phyloP scores from a whole-genome alignment of 306 rosid genomes.

The Vigna mungo region DNA sequence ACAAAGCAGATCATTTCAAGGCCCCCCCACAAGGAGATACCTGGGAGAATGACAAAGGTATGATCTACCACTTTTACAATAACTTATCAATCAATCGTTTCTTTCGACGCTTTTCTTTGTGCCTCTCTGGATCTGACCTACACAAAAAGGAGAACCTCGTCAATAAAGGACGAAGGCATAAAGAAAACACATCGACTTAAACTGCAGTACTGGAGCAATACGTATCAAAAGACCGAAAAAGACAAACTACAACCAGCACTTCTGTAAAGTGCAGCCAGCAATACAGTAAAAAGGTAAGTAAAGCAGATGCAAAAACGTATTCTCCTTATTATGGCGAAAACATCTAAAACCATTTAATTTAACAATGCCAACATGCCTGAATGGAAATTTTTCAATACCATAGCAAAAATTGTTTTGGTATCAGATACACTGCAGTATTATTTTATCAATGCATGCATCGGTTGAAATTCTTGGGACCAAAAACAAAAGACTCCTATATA shows the following conservation, averaged over 20 bases:
- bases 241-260: slow-evolving; percentile 15
- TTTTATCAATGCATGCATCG: background rate
- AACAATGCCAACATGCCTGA: slow-evolving; percentile 10
- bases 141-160: slow-evolving; percentile 49
- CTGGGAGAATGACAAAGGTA: slow-evolving; percentile 57
- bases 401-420: background rate
- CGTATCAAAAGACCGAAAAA: background rate
- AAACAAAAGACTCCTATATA: background rate
- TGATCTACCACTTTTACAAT: slow-evolving; percentile 78
- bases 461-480: background rate
- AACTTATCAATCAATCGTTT: slow-evolving; percentile 66
- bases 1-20: slow-evolving; percentile 78
- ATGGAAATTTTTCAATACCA: slow-evolving; percentile 8
- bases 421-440: background rate
- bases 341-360: slow-evolving; percentile 4
- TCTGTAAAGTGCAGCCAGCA: background rate
- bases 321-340: slow-evolving; percentile 17
- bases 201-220: slow-evolving; percentile 24
- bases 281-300: slow-evolving; percentile 19
- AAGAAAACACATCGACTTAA: background rate
- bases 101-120: slow-evolving; percentile 55
- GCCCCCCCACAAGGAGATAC: slow-evolving; percentile 53
- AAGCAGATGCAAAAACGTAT: background rate
- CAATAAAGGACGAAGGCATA: slow-evolving; percentile 25
- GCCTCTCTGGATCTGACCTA: slow-evolving; percentile 51